Percentiles rank a stretch among this genome's conserved stretches.
Conservation (phyloP, 305 asterid species). For the Fraxinus paxiana region DNA sequence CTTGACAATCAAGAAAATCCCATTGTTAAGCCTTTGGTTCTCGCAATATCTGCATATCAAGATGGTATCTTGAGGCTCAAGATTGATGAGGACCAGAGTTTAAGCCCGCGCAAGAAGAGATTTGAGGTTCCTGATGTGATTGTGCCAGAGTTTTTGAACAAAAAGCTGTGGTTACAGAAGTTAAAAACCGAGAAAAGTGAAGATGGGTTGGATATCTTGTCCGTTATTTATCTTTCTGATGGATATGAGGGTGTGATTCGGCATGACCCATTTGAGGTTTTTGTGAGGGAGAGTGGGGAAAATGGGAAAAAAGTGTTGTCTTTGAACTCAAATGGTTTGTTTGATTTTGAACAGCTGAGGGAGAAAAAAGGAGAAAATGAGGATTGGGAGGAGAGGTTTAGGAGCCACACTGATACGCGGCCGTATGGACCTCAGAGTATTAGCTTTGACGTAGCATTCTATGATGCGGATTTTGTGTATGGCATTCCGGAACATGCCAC, state of each 20-base stretch:
- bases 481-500: conserved; percentile 97
- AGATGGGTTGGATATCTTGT: conserved; percentile 41
- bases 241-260: conserved; percentile 85
- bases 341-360: conserved; percentile 83
- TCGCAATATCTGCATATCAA: conserved; percentile 68
- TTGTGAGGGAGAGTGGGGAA: conserved; percentile 65
- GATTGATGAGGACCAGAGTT: conserved; percentile 73
- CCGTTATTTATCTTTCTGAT: conserved; percentile 69
- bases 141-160: conserved; percentile 57
- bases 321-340: conserved; percentile 80
- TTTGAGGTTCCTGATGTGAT: conserved; percentile 92
- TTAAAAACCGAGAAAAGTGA: conserved; percentile 52
- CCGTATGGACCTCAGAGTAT: conserved; percentile 92
- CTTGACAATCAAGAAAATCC: conserved; percentile 19
- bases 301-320: conserved; percentile 66
- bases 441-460: conserved; percentile 88
- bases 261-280: conserved; percentile 86
- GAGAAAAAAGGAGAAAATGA: conserved; percentile 64
- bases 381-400: conserved; percentile 88
- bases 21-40: conserved; percentile 45
- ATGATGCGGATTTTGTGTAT: conserved; percentile 84
- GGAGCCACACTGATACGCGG: conserved; percentile 77
- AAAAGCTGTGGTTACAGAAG: conserved; percentile 72
- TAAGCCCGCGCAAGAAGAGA: conserved; percentile 69
- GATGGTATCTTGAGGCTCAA: conserved; percentile 84